Base-by-base conservation (phyloP, 1,139 yeast genomes). In the Suhomyces chickasaworum region DNA sequence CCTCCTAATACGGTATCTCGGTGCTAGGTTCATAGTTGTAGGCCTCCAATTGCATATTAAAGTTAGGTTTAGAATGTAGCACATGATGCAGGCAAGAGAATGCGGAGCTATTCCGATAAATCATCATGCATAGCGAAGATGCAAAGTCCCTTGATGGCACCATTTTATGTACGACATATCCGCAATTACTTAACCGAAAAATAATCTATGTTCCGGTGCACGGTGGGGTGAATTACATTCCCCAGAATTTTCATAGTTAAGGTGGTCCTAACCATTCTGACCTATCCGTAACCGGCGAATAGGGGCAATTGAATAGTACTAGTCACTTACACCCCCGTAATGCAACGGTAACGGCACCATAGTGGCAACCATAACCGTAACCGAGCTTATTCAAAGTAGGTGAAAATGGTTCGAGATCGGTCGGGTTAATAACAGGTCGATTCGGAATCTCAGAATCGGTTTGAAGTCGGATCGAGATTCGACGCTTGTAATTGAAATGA, bases 71-170 rank as follows among this genome's bases (percentile, higher is more conserved):
- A 35, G 37, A 35, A 35, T 35, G 37, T 35, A 35, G 37, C 27
- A 35, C 37, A 35, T 35, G 37, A 35, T 17, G 37, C 37, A 22
- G 29, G 25, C 37, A 33, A 21, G 13, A 10, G 37, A 35, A 35
- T 35, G 37, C 29, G 29, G 37, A 25, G 30, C 20, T 25, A n/a
- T 12, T 13, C 39, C 32, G 39, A 37, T 37, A 17, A 13, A 22
- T 25, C 32, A 27, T 25, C 39, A 37, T 37, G 39, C 39, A 25
- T 37, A 37, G 39, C 39, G 39, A 37, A 37, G 39, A 37, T 25
- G 39, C 39, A 37, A 21, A 22, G 13, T 25, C 18, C 15, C 22
- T 23, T 37, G 39, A 37, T 37, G 39, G 32, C 32, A 27, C 39
- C 31, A 37, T 37, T 35, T 17, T 13, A 37, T 37, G 39, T 37